Evolutionary conservation across 495 filamentous ascomycete genomes (phyloP).

Genomic region (Xylaria telfairii): DNA sequence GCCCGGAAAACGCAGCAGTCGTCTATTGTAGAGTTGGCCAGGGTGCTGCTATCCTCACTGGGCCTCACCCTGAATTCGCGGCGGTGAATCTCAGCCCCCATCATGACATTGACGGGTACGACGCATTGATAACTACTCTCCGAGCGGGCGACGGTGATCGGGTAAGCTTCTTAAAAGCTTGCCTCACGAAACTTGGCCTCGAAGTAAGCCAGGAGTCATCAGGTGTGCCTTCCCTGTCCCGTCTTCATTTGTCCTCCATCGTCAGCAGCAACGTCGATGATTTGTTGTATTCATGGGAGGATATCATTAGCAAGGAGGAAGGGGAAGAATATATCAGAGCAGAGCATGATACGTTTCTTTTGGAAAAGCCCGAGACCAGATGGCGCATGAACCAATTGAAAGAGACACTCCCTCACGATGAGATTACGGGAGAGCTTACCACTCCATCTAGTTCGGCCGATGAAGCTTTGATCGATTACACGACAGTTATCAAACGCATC

Average conservation of each 20-base stretch:
- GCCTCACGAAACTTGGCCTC: conserved; percentile 82
- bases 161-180: conserved; percentile 79
- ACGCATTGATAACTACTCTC: conserved; percentile 70
- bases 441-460: conserved; percentile 25
- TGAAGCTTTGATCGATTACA: conserved; percentile 77
- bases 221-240: conserved; percentile 80
- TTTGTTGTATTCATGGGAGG: conserved; percentile 69
- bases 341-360: conserved; percentile 83
- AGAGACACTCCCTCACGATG: conserved; percentile 39
- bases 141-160: conserved; percentile 73
- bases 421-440: conserved; percentile 35
- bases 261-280: conserved; percentile 67
- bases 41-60: conserved; percentile 81
- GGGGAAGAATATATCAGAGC: conserved; percentile 78
- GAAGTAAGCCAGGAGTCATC: conserved; percentile 72
- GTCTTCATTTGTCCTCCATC: conserved; percentile 80
- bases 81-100: conserved; percentile 74
- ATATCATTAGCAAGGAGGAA: conserved; percentile 70
- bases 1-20: conserved; percentile 73
- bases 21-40: conserved; percentile 88
- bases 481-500: conserved; percentile 72
- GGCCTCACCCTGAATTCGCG: conserved; percentile 96
- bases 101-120: conserved; percentile 67
- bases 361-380: conserved; percentile 65
- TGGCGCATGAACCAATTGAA: conserved; percentile 61